Conservation (phyloP, 2,329 filamentous ascomycete genomes). For the Aspergillus aculeatus region DNA sequence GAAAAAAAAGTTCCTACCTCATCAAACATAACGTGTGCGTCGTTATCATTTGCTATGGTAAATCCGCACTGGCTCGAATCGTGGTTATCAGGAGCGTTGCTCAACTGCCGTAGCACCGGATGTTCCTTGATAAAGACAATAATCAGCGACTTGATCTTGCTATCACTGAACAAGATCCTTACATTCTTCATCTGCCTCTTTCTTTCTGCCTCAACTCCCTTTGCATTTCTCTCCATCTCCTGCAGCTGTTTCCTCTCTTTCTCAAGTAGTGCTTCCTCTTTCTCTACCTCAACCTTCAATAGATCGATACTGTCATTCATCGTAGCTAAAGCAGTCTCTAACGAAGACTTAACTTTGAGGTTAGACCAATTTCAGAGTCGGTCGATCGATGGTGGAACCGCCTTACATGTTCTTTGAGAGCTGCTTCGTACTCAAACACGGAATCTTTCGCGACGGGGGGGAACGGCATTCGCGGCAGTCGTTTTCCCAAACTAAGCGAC, state of each 20-base stretch:
- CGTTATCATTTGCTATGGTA: constrained; percentile 26
- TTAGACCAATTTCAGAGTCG: constrained; percentile 12
- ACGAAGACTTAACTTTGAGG: constrained; percentile 26
- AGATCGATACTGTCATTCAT: constrained; percentile 41
- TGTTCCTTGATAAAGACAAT: constrained; percentile 38
- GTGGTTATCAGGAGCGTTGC: constrained; percentile 19
- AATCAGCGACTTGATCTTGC: background rate
- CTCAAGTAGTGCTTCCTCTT: constrained; percentile 43
- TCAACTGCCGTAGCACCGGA: constrained; percentile 39
- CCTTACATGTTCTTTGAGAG: constrained; percentile 44
- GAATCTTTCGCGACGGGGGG: constrained; percentile 44
- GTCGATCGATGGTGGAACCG: background rate
- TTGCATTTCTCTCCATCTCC: constrained; percentile 45
- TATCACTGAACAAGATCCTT: constrained; percentile 3
- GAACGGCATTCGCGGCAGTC: constrained; percentile 48
- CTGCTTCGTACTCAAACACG: constrained; percentile 46
- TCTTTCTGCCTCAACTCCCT: constrained; percentile 38
- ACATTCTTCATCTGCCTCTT: constrained; percentile 45
- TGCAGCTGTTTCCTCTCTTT: constrained; percentile 42
- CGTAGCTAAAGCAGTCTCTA: constrained; percentile 42
- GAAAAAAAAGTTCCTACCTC: constrained; percentile 27
- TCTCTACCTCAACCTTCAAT: constrained; percentile 42
- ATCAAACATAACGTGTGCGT: constrained; percentile 29
- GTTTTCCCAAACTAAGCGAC: constrained; percentile 35
- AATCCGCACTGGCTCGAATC: constrained; percentile 26